Conservation (phyloP, 805 yeast species). For the Lipomyces oligophaga region DNA sequence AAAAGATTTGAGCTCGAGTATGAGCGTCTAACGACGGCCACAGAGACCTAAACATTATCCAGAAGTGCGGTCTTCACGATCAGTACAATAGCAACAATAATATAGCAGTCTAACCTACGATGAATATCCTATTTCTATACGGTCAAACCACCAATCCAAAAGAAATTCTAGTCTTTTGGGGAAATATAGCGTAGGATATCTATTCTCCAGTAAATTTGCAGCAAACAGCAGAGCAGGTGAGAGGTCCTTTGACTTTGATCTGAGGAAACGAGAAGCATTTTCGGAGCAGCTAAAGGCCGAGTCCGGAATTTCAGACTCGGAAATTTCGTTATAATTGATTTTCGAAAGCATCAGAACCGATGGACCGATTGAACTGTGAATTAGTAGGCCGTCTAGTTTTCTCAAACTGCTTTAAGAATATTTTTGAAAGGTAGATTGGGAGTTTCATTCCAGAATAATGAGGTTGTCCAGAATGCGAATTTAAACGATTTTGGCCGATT, state of each 20-base stretch:
- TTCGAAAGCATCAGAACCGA: too few species aligned
- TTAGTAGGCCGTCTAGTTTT: too few species aligned
- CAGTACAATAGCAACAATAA: not conserved
- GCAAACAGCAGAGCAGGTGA: constrained; percentile 31
- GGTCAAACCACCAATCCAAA: constrained; percentile 39
- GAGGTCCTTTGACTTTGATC: constrained; percentile 31
- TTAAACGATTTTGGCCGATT: too few species aligned
- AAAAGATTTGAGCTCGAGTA: constrained; percentile 6
- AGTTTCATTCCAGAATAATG: too few species aligned
- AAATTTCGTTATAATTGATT: too few species aligned
- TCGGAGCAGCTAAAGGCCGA: constrained; percentile 28
- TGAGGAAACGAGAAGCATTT: constrained; percentile 35
- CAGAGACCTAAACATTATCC: constrained; percentile 12
- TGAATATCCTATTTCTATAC: constrained; percentile 40
- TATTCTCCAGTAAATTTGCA: constrained; percentile 21
- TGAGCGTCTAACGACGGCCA: constrained; percentile 6
- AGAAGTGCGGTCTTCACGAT: constrained; percentile 9
- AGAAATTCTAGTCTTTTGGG: constrained; percentile 37
- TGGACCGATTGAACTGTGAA: too few species aligned
- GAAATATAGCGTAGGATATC: constrained; percentile 28
- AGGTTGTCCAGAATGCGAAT: too few species aligned
- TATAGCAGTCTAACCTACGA: constrained; percentile 5
- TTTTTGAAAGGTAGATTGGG: too few species aligned
- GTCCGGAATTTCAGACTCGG: not conserved
- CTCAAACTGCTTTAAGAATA: too few species aligned